These are phyloP conservation scores for Drosera capensis DNA, from an alignment of 148 eudicot species.

Conservation along the genomic window DNA sequence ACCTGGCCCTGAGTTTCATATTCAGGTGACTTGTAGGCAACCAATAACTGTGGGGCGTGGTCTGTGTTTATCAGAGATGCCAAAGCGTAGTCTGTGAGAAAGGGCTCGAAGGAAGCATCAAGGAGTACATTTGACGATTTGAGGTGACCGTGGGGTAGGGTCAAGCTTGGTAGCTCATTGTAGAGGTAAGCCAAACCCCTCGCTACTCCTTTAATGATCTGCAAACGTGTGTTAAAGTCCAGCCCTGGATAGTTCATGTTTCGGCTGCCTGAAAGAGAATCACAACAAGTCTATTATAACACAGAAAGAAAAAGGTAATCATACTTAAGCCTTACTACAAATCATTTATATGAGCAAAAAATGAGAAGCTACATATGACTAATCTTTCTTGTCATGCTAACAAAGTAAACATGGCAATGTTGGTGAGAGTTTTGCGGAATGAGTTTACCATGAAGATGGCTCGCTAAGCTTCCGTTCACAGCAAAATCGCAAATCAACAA, in stretches of 20 bases:
- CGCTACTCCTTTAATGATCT: background rate
- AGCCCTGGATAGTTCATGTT: constrained; percentile 15
- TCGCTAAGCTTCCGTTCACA: constrained; percentile 77
- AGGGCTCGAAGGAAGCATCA: constrained; percentile 34
- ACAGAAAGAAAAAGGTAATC: background rate
- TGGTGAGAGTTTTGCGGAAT: background rate
- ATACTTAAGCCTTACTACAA: background rate
- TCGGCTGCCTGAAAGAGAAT: constrained; percentile 29
- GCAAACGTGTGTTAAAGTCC: background rate
- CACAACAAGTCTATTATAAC: background rate
- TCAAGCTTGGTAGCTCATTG: background rate
- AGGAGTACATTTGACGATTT: constrained; percentile 75
- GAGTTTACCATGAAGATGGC: constrained; percentile 71
- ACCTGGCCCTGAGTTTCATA: constrained; percentile 20
- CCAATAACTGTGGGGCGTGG: constrained; percentile 70
- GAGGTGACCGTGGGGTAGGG: background rate
- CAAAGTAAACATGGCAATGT: too few relatives aligned
- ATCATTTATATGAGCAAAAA: background rate
- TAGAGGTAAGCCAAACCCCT: background rate
- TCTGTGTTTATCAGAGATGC: constrained; percentile 47
- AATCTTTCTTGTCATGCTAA: too few relatives aligned
- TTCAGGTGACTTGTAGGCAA: constrained; percentile 82
- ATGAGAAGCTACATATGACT: too few relatives aligned
- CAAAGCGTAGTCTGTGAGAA: constrained; percentile 55
- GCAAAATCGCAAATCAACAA: constrained; percentile 64